Percentiles rank a stretch among this genome's conserved stretches.
Evolutionary conservation across 192 early-diverging fungal species (phyloP).

Genomic region (Coemansia sp.): DNA sequence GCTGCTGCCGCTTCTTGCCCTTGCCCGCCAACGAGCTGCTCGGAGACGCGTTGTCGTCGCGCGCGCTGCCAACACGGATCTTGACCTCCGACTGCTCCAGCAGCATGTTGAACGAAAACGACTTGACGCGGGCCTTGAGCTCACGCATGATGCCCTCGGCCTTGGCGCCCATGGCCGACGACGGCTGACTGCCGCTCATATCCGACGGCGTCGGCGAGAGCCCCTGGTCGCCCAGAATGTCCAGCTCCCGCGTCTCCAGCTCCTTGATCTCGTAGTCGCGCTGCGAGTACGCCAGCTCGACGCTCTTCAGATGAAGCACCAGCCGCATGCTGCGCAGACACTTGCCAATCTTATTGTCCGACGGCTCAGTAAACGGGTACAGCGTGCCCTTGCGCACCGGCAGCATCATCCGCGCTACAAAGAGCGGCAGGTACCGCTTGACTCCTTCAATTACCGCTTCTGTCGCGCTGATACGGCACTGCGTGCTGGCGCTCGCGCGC

Average conservation of each 20-base stretch:
- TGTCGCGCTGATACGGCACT: constrained; percentile 45
- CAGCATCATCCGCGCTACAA: constrained; percentile 54
- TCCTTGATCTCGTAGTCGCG: constrained; percentile 53
- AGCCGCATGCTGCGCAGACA: constrained; percentile 52
- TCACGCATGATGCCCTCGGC: constrained; percentile 47
- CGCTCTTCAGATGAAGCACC: constrained; percentile 43
- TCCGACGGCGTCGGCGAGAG: constrained; percentile 45
- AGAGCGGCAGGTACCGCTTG: constrained; percentile 40
- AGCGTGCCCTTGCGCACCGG: constrained; percentile 53
- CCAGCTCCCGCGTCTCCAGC: constrained; percentile 45
- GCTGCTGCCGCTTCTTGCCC: not conserved
- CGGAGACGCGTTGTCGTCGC: not conserved
- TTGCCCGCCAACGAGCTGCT: not conserved
- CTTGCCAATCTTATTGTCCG: constrained; percentile 52
- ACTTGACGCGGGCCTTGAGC: constrained; percentile 50
- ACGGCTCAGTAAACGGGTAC: constrained; percentile 47
- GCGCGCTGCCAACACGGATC: constrained; percentile 15
- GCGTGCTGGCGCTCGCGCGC: constrained; percentile 11
- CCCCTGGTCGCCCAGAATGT: constrained; percentile 9
- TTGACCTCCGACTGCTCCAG: constrained; percentile 45
- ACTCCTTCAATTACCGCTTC: constrained; percentile 38
- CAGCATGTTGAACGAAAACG: constrained; percentile 45
- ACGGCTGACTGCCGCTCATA: not conserved
- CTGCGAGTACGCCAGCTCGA: constrained; percentile 52
- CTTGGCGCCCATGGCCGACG: constrained; percentile 33